These are phyloP conservation scores for Aegilops umbellulata DNA, from an alignment of 176 grass and related monocot species.

Conservation along the genomic window DNA sequence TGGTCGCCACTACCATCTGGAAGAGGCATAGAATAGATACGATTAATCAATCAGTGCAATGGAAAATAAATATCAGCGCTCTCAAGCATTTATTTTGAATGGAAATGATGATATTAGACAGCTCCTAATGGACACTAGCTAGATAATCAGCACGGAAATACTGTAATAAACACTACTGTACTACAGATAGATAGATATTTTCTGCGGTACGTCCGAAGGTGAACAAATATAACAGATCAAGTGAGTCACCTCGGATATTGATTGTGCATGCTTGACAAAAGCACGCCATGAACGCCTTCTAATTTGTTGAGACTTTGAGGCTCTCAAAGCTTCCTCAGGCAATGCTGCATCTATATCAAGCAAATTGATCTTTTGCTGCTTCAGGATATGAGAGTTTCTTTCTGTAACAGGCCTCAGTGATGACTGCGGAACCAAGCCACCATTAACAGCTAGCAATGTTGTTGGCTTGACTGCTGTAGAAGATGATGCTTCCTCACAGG, in stretches of 20 bases:
- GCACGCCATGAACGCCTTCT: conserved; percentile 72
- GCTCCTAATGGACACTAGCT: neutral
- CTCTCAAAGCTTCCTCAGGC: conserved; percentile 65
- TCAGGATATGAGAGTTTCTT: conserved; percentile 68
- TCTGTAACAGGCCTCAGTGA: conserved; percentile 69
- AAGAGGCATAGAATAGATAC: neutral
- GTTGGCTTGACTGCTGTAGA: conserved; percentile 44
- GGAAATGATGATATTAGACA: neutral
- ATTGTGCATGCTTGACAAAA: conserved; percentile 85
- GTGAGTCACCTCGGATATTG: conserved; percentile 71
- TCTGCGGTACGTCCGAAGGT: too few species aligned
- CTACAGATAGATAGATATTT: too few species aligned
- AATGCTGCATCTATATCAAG: conserved; percentile 90
- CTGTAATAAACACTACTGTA: neutral
- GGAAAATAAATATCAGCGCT: neutral
- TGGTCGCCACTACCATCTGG: conserved; percentile 77
- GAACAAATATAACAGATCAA: too few species aligned
- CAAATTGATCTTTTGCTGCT: conserved; percentile 77
- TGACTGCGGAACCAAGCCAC: conserved; percentile 59
- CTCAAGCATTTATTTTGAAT: neutral
- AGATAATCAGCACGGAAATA: too few species aligned
- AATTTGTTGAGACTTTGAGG: conserved; percentile 51
- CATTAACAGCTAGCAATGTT: conserved; percentile 44
- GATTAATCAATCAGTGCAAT: conserved; percentile 22
- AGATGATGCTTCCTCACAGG: conserved; percentile 39